phyloP scores from a whole-genome alignment of 2,329 filamentous ascomycete genomes.

The Talaromyces sp. region DNA sequence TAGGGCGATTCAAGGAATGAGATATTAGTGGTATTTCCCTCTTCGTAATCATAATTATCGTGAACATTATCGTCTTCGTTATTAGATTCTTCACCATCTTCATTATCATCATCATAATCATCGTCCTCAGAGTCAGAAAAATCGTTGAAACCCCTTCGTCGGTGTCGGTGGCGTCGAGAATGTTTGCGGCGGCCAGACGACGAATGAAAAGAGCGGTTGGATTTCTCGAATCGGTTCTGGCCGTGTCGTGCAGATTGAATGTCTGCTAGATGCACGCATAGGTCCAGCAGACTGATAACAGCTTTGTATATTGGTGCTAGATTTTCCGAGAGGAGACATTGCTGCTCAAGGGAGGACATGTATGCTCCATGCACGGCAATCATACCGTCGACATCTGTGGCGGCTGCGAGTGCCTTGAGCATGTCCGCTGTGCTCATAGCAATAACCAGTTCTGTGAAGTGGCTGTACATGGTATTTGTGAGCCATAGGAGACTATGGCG shows the following conservation, averaged over 20 bases:
- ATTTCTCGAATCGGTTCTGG: slow-evolving; percentile 34
- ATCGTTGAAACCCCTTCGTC: slow-evolving; percentile 14
- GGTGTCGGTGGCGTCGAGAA: slow-evolving; percentile 7
- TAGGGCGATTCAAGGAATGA: slow-evolving; percentile 42
- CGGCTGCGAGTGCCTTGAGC: slow-evolving; percentile 50
- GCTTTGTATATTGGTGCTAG: slow-evolving; percentile 66
- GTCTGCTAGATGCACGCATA: slow-evolving; percentile 65
- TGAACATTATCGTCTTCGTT: slow-evolving; percentile 19
- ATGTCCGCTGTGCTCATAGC: slow-evolving; percentile 56
- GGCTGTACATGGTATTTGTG: slow-evolving; percentile 65
- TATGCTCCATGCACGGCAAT: slow-evolving; percentile 62
- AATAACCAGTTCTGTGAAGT: slow-evolving; percentile 69
- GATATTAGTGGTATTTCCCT: slow-evolving; percentile 37
- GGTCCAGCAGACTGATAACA: slow-evolving; percentile 70
- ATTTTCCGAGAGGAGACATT: slow-evolving; percentile 64
- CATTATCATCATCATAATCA: neutral
- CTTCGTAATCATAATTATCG: slow-evolving; percentile 27
- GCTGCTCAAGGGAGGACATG: slow-evolving; percentile 57
- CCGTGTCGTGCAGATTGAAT: slow-evolving; percentile 41
- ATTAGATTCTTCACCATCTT: slow-evolving; percentile 16
- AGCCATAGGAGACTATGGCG: slow-evolving; percentile 74
- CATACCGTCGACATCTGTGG: slow-evolving; percentile 77
- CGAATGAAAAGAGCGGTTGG: slow-evolving; percentile 20
- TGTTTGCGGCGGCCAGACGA: neutral
- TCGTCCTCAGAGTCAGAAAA: slow-evolving; percentile 15